phyloP scores from a whole-genome alignment of 2,329 filamentous ascomycete genomes.

The Fusarium beomiforme region DNA sequence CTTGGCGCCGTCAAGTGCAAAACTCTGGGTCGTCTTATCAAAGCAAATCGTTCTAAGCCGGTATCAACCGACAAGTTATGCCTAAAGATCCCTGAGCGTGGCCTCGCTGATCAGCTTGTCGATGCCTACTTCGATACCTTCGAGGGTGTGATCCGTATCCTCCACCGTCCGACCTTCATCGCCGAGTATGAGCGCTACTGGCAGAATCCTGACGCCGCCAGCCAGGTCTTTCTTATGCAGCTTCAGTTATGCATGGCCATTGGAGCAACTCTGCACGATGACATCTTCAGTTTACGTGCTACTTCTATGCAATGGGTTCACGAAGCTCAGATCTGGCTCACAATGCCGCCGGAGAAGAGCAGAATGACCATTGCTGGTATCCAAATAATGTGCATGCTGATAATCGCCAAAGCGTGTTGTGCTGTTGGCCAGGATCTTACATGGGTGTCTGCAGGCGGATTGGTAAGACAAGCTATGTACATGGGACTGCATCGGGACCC shows the following conservation, averaged over 20 bases:
- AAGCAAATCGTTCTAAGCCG: slow-evolving; percentile 50
- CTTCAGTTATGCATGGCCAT: slow-evolving; percentile 65
- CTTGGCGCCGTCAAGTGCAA: slow-evolving; percentile 53
- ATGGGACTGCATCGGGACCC: slow-evolving; percentile 70
- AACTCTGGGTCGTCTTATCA: slow-evolving; percentile 53
- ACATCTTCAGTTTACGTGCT: slow-evolving; percentile 54
- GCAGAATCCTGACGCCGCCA: slow-evolving; percentile 53
- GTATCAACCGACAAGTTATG: slow-evolving; percentile 52
- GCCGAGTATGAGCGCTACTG: slow-evolving; percentile 63
- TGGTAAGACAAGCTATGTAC: slow-evolving; percentile 64
- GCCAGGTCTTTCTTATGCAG: slow-evolving; percentile 59
- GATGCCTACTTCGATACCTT: slow-evolving; percentile 64
- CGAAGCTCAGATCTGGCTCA: slow-evolving; percentile 63
- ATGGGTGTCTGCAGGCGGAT: slow-evolving; percentile 61
- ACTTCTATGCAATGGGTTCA: slow-evolving; percentile 61
- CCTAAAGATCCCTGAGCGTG: slow-evolving; percentile 50
- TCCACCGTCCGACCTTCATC: slow-evolving; percentile 67
- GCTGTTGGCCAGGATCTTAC: slow-evolving; percentile 60
- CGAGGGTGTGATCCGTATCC: slow-evolving; percentile 65
- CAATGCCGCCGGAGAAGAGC: slow-evolving; percentile 58
- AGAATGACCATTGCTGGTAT: slow-evolving; percentile 59
- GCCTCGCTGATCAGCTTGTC: slow-evolving; percentile 61
- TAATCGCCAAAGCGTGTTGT: slow-evolving; percentile 59
- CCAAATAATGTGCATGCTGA: slow-evolving; percentile 63
- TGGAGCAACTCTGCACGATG: slow-evolving; percentile 59